These are phyloP conservation scores for Jackrogersella multiformis DNA, from an alignment of 495 filamentous ascomycete species.

Conservation along the genomic window DNA sequence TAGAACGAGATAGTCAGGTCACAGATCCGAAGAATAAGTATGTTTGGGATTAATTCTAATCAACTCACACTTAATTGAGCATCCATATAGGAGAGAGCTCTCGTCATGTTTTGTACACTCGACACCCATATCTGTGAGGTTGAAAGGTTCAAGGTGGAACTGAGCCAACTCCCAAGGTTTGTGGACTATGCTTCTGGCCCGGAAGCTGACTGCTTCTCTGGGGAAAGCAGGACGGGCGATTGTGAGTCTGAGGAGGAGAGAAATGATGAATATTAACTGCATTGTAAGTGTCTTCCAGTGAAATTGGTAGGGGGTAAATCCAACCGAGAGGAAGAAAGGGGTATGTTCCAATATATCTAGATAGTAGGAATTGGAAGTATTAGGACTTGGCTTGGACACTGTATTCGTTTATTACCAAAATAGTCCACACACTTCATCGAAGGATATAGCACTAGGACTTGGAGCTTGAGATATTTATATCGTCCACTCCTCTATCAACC, in stretches of 20 bases:
- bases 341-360: neutral
- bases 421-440: neutral
- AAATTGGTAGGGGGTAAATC: neutral
- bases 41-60: too few species aligned
- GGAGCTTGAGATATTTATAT: neutral
- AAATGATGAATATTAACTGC: neutral
- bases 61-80: slow-evolving; percentile 41
- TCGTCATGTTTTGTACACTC: slow-evolving; percentile 30
- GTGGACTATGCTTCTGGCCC: neutral
- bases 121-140: slow-evolving; percentile 39
- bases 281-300: neutral
- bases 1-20: slow-evolving; percentile 16
- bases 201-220: neutral
- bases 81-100: slow-evolving; percentile 22
- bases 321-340: neutral
- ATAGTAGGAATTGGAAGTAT: neutral
- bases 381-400: neutral
- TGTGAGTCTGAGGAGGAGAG: slow-evolving; percentile 3
- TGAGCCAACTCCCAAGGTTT: slow-evolving; percentile 20
- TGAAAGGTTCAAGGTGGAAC: slow-evolving; percentile 40
- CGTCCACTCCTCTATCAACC: neutral
- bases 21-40: neutral
- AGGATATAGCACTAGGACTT: neutral
- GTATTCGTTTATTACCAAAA: neutral
- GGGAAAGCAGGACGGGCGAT: neutral